phyloP scores from a whole-genome alignment of 495 filamentous ascomycete genomes.

The Penicillium longicatenatum region DNA sequence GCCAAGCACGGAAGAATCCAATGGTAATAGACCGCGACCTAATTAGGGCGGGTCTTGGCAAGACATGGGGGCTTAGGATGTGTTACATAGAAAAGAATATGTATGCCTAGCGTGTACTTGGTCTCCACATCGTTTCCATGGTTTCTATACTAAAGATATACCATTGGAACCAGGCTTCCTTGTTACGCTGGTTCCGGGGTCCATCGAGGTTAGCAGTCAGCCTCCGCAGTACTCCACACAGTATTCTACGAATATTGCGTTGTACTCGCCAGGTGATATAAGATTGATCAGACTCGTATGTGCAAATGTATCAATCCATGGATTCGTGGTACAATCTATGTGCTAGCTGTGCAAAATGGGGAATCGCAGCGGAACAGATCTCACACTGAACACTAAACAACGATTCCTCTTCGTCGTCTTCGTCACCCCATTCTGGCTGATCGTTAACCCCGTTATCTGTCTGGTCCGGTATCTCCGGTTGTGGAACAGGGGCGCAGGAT shows the following conservation, averaged over 20 bases:
- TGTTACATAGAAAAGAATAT: background rate
- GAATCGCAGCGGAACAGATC: constrained; percentile 64
- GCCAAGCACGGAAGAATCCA: constrained; percentile 12
- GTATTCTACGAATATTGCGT: no score
- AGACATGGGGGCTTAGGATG: background rate
- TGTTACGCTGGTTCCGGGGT: no score
- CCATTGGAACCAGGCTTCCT: no score
- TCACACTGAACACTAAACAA: constrained; percentile 49
- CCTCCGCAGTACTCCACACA: no score
- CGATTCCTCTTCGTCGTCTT: constrained; percentile 54
- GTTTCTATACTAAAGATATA: no score
- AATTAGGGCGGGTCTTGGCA: background rate
- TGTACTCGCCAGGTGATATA: background rate
- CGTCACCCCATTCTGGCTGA: constrained; percentile 29
- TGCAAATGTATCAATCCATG: background rate
- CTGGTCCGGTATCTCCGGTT: constrained; percentile 3
- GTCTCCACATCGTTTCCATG: background rate
- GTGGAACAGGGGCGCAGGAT: background rate
- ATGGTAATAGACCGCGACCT: background rate
- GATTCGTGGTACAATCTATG: constrained; percentile 69
- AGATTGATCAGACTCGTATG: no score
- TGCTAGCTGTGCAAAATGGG: constrained; percentile 70
- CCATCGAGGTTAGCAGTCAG: no score
- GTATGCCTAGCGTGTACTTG: background rate
- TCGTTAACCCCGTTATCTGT: constrained; percentile 21